Conservation (phyloP, 2,329 filamentous ascomycete species). For the Alternaria triticina region DNA sequence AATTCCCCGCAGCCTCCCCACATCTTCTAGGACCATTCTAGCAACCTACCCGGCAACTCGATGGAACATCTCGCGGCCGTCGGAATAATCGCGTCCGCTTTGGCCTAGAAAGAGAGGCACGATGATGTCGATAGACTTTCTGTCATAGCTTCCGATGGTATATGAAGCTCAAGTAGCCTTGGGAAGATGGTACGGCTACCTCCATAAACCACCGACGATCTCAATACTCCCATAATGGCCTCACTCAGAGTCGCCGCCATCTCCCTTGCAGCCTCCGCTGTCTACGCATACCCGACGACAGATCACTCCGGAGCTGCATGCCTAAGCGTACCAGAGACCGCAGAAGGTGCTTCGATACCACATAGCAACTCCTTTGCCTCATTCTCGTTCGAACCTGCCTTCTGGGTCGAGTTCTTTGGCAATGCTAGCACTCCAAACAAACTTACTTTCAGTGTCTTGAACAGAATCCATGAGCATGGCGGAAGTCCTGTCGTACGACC, state of each 20-base stretch:
- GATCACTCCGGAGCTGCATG: not conserved
- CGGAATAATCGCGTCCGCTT: constrained; percentile 1
- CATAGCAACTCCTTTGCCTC: constrained; percentile 17
- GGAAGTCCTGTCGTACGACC: constrained; percentile 15
- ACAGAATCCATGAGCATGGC: constrained; percentile 14
- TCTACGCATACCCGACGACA: not conserved
- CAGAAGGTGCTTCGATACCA: constrained; percentile 10
- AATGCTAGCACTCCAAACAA: constrained; percentile 12
- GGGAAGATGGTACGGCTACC: not conserved
- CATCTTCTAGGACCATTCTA: not conserved
- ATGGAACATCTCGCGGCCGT: constrained; percentile 7
- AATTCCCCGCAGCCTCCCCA: constrained; percentile 6
- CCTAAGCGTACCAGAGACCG: constrained; percentile 7
- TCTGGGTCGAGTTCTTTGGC: constrained; percentile 21
- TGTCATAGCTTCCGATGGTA: not conserved
- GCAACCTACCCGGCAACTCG: not conserved
- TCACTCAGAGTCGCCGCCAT: not conserved
- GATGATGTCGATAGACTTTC: not conserved
- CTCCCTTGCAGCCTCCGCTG: not conserved
- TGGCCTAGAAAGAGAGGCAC: not conserved
- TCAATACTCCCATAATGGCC: not conserved
- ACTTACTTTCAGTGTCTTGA: constrained; percentile 7
- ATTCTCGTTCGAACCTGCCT: constrained; percentile 16
- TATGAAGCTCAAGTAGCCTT: not conserved
- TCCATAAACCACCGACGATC: not conserved